These are phyloP conservation scores for Ophiocordyceps camponoti-rufipedis DNA, from an alignment of 2,329 filamentous ascomycete species.

Conservation along the genomic window DNA sequence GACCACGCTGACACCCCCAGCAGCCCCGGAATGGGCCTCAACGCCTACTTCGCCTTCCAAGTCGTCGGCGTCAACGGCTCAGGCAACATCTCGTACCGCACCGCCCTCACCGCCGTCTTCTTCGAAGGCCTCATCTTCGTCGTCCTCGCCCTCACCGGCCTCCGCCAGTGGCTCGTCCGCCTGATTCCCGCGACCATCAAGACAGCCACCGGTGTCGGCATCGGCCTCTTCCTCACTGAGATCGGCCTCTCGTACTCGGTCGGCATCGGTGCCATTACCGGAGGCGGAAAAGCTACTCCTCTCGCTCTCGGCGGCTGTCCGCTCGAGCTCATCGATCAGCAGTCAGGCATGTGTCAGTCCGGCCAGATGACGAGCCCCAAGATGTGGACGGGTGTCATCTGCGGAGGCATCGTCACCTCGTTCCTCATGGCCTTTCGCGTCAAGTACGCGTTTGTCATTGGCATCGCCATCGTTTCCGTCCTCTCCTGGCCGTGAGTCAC, in stretches of 20 bases:
- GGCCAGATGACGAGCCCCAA: conserved; percentile 68
- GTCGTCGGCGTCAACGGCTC: conserved; percentile 57
- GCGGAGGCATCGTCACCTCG: conserved; percentile 56
- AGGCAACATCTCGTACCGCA: conserved; percentile 52
- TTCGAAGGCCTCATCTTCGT: conserved; percentile 79
- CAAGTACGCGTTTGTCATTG: conserved; percentile 71
- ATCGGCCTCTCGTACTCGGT: conserved; percentile 65
- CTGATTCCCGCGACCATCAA: conserved; percentile 74
- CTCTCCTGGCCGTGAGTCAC: conserved; percentile 63
- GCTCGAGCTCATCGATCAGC: conserved; percentile 16
- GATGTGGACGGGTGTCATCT: conserved; percentile 82
- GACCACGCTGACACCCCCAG: conserved; percentile 6
- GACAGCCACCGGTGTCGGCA: conserved; percentile 69
- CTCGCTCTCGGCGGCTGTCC: conserved; percentile 58
- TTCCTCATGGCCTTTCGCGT: conserved; percentile 66
- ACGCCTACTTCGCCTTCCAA: conserved; percentile 73
- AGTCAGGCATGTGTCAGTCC: conserved; percentile 36
- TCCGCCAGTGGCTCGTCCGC: conserved; percentile 77
- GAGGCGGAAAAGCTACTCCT: conserved; percentile 33
- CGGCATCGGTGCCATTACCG: conserved; percentile 48
- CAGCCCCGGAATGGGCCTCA: conserved; percentile 43
- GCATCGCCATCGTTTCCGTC: conserved; percentile 68
- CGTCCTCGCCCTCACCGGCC: conserved; percentile 56
- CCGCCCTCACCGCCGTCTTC: conserved; percentile 74
- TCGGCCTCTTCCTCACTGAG: conserved; percentile 63